Evolutionary conservation across 495 filamentous ascomycete genomes (phyloP).

Genomic region (Arthonia radiata): DNA sequence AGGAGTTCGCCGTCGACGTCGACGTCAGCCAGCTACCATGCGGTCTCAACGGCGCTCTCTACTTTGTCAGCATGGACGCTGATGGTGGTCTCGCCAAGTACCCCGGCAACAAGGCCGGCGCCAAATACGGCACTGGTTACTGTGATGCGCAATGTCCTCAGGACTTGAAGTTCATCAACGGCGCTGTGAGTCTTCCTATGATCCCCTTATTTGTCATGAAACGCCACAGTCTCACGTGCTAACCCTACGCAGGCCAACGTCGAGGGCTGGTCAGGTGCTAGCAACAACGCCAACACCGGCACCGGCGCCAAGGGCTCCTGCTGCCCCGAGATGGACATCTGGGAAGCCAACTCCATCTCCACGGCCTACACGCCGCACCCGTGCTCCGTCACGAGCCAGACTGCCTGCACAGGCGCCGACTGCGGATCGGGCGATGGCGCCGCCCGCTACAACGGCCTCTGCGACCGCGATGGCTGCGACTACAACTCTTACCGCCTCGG

Average conservation of each 20-base stretch:
- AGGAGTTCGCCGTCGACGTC: slow-evolving; percentile 38
- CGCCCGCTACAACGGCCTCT: slow-evolving; percentile 22
- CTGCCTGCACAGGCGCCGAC: slow-evolving; percentile 23
- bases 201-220: no score
- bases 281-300: slow-evolving; percentile 36
- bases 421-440: no score
- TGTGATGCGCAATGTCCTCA: slow-evolving; percentile 44
- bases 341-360: slow-evolving; percentile 10
- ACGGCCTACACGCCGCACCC: slow-evolving; percentile 15
- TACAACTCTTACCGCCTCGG: slow-evolving; percentile 39
- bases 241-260: slow-evolving; percentile 21
- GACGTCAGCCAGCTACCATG: slow-evolving; percentile 34
- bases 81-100: slow-evolving; percentile 27
- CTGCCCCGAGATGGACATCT: slow-evolving; percentile 9
- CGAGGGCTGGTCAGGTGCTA: no score
- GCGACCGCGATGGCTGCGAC: slow-evolving; percentile 39
- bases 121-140: slow-evolving; percentile 42
- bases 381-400: slow-evolving; percentile 20
- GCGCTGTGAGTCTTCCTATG: slow-evolving; percentile 26
- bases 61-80: slow-evolving; percentile 35
- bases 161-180: slow-evolving; percentile 44
- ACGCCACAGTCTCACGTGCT: not conserved
- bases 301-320: slow-evolving; percentile 20
- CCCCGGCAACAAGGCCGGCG: slow-evolving; percentile 29
- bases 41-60: slow-evolving; percentile 44